These are phyloP conservation scores for Epichloe amarillans DNA, from an alignment of 2,329 filamentous ascomycete genomes.

Conservation along the genomic window DNA sequence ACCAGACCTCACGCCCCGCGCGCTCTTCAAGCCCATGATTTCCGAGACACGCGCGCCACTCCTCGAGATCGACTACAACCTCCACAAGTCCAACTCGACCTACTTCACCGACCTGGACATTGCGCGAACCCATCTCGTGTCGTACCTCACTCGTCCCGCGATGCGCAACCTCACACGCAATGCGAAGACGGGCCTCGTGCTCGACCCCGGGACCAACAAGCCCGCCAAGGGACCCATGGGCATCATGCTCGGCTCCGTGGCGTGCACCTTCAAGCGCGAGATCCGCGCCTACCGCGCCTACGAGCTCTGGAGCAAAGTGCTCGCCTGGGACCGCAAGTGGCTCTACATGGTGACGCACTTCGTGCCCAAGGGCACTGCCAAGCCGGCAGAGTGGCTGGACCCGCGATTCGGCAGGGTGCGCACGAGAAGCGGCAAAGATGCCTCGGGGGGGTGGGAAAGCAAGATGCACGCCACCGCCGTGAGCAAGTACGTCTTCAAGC, in stretches of 20 bases:
- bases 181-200: conserved; percentile 25
- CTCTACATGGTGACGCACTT: conserved; percentile 65
- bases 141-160: conserved; percentile 45
- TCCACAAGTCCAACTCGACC: conserved; percentile 73
- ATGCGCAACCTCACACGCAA: conserved; percentile 9
- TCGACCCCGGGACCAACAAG: conserved; percentile 32
- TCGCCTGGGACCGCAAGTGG: conserved; percentile 74
- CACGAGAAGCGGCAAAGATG: conserved; percentile 24
- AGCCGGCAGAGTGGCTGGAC: conserved; percentile 40
- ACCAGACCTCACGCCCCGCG: conserved; percentile 39
- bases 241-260: conserved; percentile 59
- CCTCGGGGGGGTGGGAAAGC: conserved; percentile 38
- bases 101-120: conserved; percentile 83
- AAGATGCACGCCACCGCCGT: conserved; percentile 59
- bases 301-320: conserved; percentile 59
- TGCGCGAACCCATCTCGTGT: conserved; percentile 67
- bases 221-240: conserved; percentile 40
- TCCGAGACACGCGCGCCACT: conserved; percentile 53
- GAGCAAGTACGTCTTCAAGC: conserved; percentile 73
- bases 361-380: conserved; percentile 46
- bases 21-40: conserved; percentile 61
- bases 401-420: conserved; percentile 28
- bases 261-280: conserved; percentile 61
- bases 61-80: conserved; percentile 75
- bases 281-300: conserved; percentile 56